Evolutionary conservation across 129 eudicot genomes (phyloP), one percentile per base, ranked within the genome.

Genomic region (Silybum marianum): DNA sequence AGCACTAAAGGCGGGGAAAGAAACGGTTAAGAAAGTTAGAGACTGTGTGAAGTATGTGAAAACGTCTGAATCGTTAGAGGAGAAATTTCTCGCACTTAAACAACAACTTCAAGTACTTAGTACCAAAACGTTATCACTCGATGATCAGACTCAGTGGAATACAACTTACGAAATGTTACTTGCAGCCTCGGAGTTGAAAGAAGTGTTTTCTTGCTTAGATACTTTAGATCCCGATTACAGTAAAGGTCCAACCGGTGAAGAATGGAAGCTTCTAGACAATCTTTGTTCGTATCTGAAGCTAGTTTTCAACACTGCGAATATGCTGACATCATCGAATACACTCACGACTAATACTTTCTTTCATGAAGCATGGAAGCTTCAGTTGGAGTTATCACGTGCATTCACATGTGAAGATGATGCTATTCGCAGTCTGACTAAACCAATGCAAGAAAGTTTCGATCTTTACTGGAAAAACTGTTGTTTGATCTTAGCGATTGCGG

Each of bases 321-420:
- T 91, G 75, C 86, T 95, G 44, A 87, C 87, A 32, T 71, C 89
- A n/a, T 46, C 90, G n/a, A 65, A 72, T n/a, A 66, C 85, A 19
- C 95, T 89, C 2, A 91, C 99, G 1, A 86, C 98, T 5, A 87
- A 95, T 81, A 88, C 86, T 1, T 95, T 91, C 82, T 95, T 92
- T 85, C 98, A 95, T n/a, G 99, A 95, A 87, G 97, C 89, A 1
- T 95, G 98, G 99, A 95, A 95, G 85, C 86, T 95, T 78, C 99
- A 93, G 82, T 79, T 95, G 78, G 99, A 93, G 81, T 86, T 95
- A 3, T 88, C 95, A 1, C 92, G 98, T 21, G 96, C 91, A 6
- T 83, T 89, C 51, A 73, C 90, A 11, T 90, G 91, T 13, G 98
- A 89, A 28, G 99, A 95, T 40, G 75, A 87, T 0, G 84, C 86